These are phyloP conservation scores for Mycena metata DNA, from an alignment of 768 basidiomycete species.

Conservation along the genomic window DNA sequence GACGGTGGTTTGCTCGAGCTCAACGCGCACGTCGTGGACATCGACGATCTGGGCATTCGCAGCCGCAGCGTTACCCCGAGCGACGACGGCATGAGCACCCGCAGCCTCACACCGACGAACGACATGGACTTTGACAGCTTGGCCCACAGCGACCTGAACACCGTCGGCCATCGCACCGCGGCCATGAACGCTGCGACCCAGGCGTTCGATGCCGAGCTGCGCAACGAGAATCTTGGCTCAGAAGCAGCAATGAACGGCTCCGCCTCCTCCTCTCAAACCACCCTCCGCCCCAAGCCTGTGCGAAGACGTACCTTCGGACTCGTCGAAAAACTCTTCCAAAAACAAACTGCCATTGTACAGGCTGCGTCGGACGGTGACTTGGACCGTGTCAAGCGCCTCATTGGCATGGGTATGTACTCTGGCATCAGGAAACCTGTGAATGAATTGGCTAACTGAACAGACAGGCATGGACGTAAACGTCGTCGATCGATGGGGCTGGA, in stretches of 20 bases:
- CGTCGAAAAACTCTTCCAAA: conserved; percentile 36
- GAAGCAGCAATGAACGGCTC: conserved; percentile 23
- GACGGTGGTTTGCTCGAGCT: conserved; percentile 21
- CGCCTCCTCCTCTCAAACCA: conserved; percentile 13
- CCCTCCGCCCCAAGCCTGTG: background rate
- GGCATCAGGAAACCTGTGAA: background rate
- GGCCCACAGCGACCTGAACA: conserved; percentile 13
- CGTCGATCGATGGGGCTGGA: conserved; percentile 36
- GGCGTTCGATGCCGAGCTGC: conserved; percentile 32
- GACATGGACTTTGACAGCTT: conserved; percentile 7
- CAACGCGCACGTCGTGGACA: conserved; percentile 7
- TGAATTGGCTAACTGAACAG: background rate
- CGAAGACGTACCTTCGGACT: conserved; percentile 30
- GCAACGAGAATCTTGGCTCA: conserved; percentile 26
- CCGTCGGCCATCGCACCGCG: conserved; percentile 10
- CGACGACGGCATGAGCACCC: background rate
- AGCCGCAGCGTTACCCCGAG: background rate
- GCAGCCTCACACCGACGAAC: conserved; percentile 13
- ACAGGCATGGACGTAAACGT: conserved; percentile 31
- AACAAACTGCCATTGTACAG: conserved; percentile 38
- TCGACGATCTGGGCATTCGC: background rate
- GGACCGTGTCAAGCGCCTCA: conserved; percentile 30
- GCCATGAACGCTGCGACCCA: conserved; percentile 20
- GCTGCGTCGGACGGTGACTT: conserved; percentile 39
- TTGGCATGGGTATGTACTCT: conserved; percentile 31